These are phyloP conservation scores for Grammothele lineata DNA, from an alignment of 768 basidiomycete species.

Conservation along the genomic window DNA sequence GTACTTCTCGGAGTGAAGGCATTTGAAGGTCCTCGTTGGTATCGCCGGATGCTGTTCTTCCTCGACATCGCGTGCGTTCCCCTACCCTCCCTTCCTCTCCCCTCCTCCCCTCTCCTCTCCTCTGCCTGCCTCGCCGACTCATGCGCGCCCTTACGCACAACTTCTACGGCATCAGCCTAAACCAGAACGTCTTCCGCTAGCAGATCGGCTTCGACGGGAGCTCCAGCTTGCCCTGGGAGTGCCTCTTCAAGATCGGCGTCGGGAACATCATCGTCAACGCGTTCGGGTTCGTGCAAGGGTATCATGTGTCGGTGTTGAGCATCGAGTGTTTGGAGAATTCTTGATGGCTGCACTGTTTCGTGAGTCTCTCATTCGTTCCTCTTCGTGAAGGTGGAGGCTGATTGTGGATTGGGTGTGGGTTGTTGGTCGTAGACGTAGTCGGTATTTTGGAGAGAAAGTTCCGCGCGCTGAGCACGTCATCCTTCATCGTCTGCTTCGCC, in stretches of 20 bases:
- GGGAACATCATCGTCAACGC: conserved; percentile 71
- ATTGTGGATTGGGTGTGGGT: no score
- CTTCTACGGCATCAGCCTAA: conserved; percentile 74
- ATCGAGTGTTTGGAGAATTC: conserved; percentile 79
- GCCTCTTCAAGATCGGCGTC: conserved; percentile 61
- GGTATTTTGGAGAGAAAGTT: conserved; percentile 68
- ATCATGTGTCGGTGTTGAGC: conserved; percentile 63
- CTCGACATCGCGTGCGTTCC: conserved; percentile 69
- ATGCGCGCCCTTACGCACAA: conserved; percentile 26
- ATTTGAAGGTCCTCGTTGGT: conserved; percentile 62
- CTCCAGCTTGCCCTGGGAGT: conserved; percentile 54
- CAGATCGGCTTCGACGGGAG: conserved; percentile 65
- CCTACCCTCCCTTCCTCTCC: no score
- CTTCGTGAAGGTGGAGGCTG: no score
- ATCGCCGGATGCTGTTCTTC: conserved; percentile 69
- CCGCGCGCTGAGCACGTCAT: conserved; percentile 44
- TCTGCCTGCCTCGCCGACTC: background rate
- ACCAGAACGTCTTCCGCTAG: conserved; percentile 74
- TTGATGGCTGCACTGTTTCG: conserved; percentile 63
- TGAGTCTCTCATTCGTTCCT: conserved; percentile 26
- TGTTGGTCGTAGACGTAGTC: conserved; percentile 33
- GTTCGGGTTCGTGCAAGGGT: conserved; percentile 76
- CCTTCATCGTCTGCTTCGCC: conserved; percentile 71
- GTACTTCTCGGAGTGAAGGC: conserved; percentile 74
- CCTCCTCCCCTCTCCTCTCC: conserved; percentile 2